Evolutionary conservation across 1,284 basidiomycete species (phyloP), one percentile per base, ranked within the genome.

Genomic region (Ustanciosporium gigantosporum): DNA sequence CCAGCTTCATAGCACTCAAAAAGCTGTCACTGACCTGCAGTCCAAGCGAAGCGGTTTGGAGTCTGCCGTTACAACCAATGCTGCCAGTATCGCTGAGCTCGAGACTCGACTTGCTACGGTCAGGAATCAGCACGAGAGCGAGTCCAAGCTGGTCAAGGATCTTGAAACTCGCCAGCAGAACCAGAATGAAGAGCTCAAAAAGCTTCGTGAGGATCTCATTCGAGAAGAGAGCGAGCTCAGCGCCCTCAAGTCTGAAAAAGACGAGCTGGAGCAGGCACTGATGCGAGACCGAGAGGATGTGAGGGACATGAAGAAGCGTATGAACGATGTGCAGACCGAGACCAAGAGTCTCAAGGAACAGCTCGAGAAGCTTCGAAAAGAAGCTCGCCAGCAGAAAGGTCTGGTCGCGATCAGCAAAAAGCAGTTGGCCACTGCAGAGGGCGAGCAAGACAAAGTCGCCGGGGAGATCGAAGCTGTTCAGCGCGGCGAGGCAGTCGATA

Each of bases 211-310:
- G 46, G 88, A 95, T 42, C 81, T 96, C 25, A 98, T 99, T 66
- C 83, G 84, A 36, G 88, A 88, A 3, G 93, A 98, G 80, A 92
- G 90, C 73, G 91, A 96, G 68, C 83, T 98, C 25, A 92, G 89
- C 64, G 92, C 88, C 4, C 78, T 95, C 42, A 84, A 88, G 25
- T 85, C 91, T 17, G 93, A 97, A 80, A 95, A 94, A 81, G 83
- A 87, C 21, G 94, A 98, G 79, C 82, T 96, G 11, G 93, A 96
- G 77, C 90, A 92, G 24, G 80, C 84, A 0, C 83, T 95, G 46
- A 78, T 99, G 65, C 83, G 88, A 25, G 95, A 97, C 79, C 96
- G 95, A 80, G 95, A 99, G 78, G 93, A 97, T 56, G 86, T 90
- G 2, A 83, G 94, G 31, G 89, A 87, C 23, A 80, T 96, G 55